Conservation (phyloP, 345 rosid species). For the Adansonia digitata region DNA sequence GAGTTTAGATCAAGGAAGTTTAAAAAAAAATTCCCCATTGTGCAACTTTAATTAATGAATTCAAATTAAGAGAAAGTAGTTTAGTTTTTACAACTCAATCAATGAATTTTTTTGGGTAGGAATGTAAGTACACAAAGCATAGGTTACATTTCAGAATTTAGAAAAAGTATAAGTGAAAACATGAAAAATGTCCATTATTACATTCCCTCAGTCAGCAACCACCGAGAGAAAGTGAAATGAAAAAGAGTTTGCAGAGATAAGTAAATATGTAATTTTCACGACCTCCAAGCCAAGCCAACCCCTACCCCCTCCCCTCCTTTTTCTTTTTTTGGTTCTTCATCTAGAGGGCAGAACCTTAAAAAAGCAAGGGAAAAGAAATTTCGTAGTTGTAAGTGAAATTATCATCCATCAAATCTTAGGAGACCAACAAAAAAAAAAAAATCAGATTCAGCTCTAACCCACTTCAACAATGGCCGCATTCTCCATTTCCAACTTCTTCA, state of each 20-base stretch:
- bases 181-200: slow-evolving; percentile 32
- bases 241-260: slow-evolving; percentile 22
- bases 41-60: neutral
- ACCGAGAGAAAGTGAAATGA: slow-evolving; percentile 32
- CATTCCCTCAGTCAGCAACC: slow-evolving; percentile 45
- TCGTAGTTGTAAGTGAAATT: slow-evolving; percentile 29
- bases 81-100: neutral
- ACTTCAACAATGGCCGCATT: slow-evolving; percentile 44
- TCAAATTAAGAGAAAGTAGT: neutral
- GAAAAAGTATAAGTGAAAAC: slow-evolving; percentile 4
- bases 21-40: neutral
- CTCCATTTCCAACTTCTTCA: slow-evolving; percentile 28
- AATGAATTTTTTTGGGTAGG: neutral
- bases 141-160: neutral
- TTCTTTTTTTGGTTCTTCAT: slow-evolving; percentile 19
- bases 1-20: neutral
- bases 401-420: slow-evolving; percentile 25
- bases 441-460: slow-evolving; percentile 27
- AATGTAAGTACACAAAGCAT: neutral
- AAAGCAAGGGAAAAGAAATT: neutral
- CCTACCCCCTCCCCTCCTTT: no score
- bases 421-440: neutral
- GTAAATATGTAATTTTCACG: slow-evolving; percentile 45
- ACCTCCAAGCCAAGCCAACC: slow-evolving; percentile 36
- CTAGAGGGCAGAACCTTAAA: slow-evolving; percentile 28